Base-by-base conservation (phyloP, 2,329 filamentous ascomycete genomes). In the Talaromyces pinophilus region DNA sequence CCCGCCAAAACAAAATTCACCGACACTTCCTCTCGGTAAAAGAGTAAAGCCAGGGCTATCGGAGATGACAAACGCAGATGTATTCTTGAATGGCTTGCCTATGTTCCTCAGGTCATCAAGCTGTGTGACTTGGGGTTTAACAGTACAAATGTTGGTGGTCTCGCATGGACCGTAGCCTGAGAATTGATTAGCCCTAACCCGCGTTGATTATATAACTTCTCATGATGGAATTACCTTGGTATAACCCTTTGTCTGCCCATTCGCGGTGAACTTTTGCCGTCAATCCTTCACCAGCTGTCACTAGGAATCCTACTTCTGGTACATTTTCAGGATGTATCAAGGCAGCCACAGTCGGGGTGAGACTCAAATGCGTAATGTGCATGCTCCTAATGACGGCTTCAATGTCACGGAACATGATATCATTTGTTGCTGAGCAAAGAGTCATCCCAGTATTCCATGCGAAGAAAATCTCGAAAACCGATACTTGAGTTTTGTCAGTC, bases 391-490 rank as follows among this genome's bases (percentile, higher is more conserved):
- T 91, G 0, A 87, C 82, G 22, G 80, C 76, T 74, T 93, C 91
- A 8, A 96, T 80, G 71, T 96, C 88, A 46, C 83, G 83, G 71
- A 94, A 92, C 0, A 96, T 78, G 1, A 87, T 84, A 71, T 95
- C 90, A 70, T 93, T 93, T 0, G 83, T 85, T 0, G 88, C 90
- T 1, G 90, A 87, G 73, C 91, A 96, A 13, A 97, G 82, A 67
- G 89, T 90, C 82, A 94, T 92, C 3, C 92, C 92, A 40, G 84
- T 84, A 57, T 86, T 85, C 90, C 92, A 96, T 0, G 92, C 83
- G 71, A 92, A 96, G 75, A 96, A 94, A 15, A 96, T 93, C 72
- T 96, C 93, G 74, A 96, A 96, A 0, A 96, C 90, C 0, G 92
- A 96, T 1, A 96, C 88, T 79, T 61, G 6, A 33, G 17, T 13